Conservation (phyloP, 257 asterid genomes). For the Solanum chmielewskii region DNA sequence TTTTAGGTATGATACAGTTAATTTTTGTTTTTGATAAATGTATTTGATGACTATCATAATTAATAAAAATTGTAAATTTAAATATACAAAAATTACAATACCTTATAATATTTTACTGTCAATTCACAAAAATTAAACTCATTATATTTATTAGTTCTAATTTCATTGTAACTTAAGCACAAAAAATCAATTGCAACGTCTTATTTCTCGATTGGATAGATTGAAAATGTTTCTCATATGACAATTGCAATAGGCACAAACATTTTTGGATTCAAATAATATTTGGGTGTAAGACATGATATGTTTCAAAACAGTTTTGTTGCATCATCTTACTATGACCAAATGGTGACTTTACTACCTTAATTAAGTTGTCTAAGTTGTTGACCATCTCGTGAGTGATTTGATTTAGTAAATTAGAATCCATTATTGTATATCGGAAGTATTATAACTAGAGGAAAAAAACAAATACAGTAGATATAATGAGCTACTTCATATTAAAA, state of each 20-base stretch:
- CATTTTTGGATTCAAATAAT: background rate
- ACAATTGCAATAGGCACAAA: background rate
- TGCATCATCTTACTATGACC: too few relatives aligned
- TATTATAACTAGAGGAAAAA: too few relatives aligned
- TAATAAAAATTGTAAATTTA: background rate
- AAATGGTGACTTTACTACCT: too few relatives aligned
- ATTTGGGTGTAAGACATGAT: background rate
- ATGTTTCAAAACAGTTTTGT: background rate
- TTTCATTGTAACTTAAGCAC: background rate
- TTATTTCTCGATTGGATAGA: background rate
- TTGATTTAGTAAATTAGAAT: too few relatives aligned
- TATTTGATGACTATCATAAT: background rate
- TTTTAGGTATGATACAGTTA: background rate
- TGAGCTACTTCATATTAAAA: too few relatives aligned
- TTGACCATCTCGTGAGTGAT: too few relatives aligned
- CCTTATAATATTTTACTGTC: background rate
- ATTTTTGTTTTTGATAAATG: too few relatives aligned
- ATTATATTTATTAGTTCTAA: background rate
- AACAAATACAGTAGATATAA: too few relatives aligned
- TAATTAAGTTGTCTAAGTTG: too few relatives aligned
- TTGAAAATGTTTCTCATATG: background rate
- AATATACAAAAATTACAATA: background rate
- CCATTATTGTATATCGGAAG: too few relatives aligned
- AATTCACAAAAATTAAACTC: background rate
- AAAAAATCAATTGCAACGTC: background rate